Evolutionary conservation across 1,139 yeast genomes (phyloP).

Genomic region (Taphrina populina): DNA sequence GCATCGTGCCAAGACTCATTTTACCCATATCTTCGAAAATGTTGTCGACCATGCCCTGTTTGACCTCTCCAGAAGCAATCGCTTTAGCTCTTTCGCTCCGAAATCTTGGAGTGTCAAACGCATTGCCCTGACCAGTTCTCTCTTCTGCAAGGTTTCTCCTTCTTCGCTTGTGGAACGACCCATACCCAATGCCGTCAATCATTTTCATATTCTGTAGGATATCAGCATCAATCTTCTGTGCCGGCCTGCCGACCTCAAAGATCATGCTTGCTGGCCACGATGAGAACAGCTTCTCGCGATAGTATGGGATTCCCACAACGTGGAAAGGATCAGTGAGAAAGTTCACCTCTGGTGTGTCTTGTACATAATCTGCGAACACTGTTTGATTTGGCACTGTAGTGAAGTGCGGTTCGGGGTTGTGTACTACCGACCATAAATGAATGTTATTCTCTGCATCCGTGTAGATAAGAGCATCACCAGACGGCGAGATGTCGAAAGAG

Average conservation of each 20-base stretch:
- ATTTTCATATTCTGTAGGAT: slow-evolving; percentile 42
- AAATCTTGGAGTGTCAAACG: slow-evolving; percentile 56
- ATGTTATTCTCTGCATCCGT: slow-evolving; percentile 64
- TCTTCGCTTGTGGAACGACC: slow-evolving; percentile 58
- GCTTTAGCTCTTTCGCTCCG: slow-evolving; percentile 61
- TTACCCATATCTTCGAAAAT: slow-evolving; percentile 39
- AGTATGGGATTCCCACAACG: slow-evolving; percentile 81
- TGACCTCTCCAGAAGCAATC: slow-evolving; percentile 38
- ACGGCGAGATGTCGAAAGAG: slow-evolving; percentile 65
- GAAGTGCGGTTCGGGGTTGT: slow-evolving; percentile 45
- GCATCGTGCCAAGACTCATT: slow-evolving; percentile 37
- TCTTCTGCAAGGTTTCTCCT: slow-evolving; percentile 42
- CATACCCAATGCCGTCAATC: slow-evolving; percentile 43
- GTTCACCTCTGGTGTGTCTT: slow-evolving; percentile 34
- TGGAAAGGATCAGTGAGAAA: slow-evolving; percentile 55
- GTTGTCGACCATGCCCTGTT: slow-evolving; percentile 23
- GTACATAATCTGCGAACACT: slow-evolving; percentile 52
- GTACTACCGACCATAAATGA: slow-evolving; percentile 68
- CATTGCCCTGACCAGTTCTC: slow-evolving; percentile 3
- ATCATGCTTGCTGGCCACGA: slow-evolving; percentile 69
- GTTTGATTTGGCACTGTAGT: slow-evolving; percentile 53
- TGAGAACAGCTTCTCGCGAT: slow-evolving; percentile 72
- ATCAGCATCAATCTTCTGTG: slow-evolving; percentile 44
- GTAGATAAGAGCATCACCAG: slow-evolving; percentile 76
- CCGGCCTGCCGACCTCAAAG: slow-evolving; percentile 54